Conservation (phyloP, 495 filamentous ascomycete species). For the Penicillium bialowiezense region DNA sequence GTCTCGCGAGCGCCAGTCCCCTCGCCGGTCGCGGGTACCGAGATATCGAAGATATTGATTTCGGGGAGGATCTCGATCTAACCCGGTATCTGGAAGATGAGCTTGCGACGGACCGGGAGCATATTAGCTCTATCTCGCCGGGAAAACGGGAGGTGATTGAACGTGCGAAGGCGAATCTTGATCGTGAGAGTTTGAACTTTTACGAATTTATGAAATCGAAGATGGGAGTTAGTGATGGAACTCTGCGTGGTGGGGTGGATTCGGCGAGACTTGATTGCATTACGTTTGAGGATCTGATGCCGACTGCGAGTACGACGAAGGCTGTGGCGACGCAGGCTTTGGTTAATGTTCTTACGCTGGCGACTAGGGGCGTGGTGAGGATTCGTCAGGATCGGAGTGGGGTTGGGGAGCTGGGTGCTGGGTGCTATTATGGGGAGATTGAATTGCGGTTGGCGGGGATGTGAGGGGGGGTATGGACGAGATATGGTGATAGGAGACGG, state of each 20-base stretch:
- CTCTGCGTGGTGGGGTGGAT: not conserved
- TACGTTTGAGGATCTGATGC: conserved; percentile 59
- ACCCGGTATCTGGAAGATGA: conserved; percentile 37
- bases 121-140: conserved; percentile 37
- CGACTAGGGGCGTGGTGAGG: conserved; percentile 53
- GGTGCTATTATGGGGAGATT: conserved; percentile 37
- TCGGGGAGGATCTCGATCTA: conserved; percentile 40
- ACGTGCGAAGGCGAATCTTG: conserved; percentile 48
- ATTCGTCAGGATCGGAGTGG: conserved; percentile 25
- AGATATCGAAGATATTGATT: conserved; percentile 1
- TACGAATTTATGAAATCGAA: conserved; percentile 52
- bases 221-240: not conserved
- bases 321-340: conserved; percentile 70
- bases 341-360: conserved; percentile 68
- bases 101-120: conserved; percentile 32
- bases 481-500: too few relatives aligned
- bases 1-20: conserved; percentile 59
- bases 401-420: conserved; percentile 19
- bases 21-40: conserved; percentile 52
- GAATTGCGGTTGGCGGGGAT: conserved; percentile 13
- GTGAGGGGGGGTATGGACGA: not conserved
- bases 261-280: conserved; percentile 19
- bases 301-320: conserved; percentile 48
- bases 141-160: conserved; percentile 40
- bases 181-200: conserved; percentile 58